Conservation (phyloP, 495 filamentous ascomycete species). For the Penicillium pulvis region DNA sequence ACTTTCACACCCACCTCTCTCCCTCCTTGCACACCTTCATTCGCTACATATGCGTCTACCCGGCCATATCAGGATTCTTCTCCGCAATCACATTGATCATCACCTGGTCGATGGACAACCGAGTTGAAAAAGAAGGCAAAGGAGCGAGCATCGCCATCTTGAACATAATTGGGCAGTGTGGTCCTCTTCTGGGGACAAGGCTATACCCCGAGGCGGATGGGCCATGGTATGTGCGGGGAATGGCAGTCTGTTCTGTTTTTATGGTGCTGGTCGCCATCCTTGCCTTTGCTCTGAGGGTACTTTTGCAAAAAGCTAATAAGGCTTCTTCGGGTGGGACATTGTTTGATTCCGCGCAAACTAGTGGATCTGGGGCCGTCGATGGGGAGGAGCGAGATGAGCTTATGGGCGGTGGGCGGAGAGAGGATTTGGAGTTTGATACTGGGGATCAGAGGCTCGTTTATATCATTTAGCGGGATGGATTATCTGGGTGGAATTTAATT, state of each 20-base stretch:
- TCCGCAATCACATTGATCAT: conserved; percentile 63
- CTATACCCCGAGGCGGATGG: conserved; percentile 58
- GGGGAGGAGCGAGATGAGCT: conserved; percentile 42
- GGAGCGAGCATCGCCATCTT: conserved; percentile 60
- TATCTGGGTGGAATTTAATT: not conserved
- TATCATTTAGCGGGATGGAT: conserved; percentile 27
- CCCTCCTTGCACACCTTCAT: conserved; percentile 34
- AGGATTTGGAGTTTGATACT: conserved; percentile 24
- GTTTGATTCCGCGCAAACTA: not conserved
- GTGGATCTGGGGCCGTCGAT: conserved; percentile 4
- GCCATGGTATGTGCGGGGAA: conserved; percentile 61
- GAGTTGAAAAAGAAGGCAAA: conserved; percentile 54
- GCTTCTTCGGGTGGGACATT: conserved; percentile 10
- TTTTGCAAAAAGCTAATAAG: conserved; percentile 47
- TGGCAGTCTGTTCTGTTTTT: conserved; percentile 58
- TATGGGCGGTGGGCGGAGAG: conserved; percentile 34
- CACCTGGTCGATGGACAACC: conserved; percentile 68
- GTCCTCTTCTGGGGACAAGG: conserved; percentile 61
- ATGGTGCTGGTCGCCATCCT: conserved; percentile 55
- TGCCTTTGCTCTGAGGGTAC: conserved; percentile 47
- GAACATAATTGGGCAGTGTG: conserved; percentile 63
- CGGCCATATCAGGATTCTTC: conserved; percentile 62
- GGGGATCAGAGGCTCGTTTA: conserved; percentile 34
- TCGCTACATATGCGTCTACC: conserved; percentile 60
- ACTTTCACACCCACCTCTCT: conserved; percentile 40